Conservation (phyloP, 1,284 basidiomycete genomes). For the Ustilago shanxiensis region DNA sequence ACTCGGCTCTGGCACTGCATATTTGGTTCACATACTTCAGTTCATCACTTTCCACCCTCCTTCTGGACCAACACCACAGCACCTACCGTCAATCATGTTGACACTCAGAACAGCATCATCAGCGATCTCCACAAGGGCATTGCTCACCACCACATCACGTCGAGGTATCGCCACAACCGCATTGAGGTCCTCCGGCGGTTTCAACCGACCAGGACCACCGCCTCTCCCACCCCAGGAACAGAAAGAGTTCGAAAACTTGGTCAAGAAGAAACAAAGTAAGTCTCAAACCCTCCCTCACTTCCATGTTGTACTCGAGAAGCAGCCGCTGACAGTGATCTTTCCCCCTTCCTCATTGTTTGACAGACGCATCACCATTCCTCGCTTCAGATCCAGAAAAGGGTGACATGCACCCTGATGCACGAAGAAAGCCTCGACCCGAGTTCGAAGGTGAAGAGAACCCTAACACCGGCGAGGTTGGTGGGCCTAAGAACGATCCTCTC, state of each 20-base stretch:
- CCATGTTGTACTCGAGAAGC: background rate
- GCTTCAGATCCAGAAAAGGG: constrained; percentile 49
- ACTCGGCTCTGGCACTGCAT: background rate
- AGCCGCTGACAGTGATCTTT: background rate
- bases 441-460: constrained; percentile 75
- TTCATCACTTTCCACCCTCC: background rate
- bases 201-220: constrained; percentile 69
- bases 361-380: constrained; percentile 47
- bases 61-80: background rate
- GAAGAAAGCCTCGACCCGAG: constrained; percentile 69
- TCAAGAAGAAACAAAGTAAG: constrained; percentile 68
- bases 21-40: background rate
- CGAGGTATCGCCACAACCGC: constrained; percentile 27
- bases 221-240: constrained; percentile 70
- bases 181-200: constrained; percentile 21
- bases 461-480: constrained; percentile 74
- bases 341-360: background rate
- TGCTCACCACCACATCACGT: constrained; percentile 8
- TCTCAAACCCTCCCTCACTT: background rate
- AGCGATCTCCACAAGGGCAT: background rate
- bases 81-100: constrained; percentile 13
- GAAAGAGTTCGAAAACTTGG: constrained; percentile 70
- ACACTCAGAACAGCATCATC: constrained; percentile 3
- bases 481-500: constrained; percentile 75
- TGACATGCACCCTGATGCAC: constrained; percentile 70